Evolutionary conservation across 139 green algal species (phyloP).

Genomic region (Micromonas commoda): DNA sequence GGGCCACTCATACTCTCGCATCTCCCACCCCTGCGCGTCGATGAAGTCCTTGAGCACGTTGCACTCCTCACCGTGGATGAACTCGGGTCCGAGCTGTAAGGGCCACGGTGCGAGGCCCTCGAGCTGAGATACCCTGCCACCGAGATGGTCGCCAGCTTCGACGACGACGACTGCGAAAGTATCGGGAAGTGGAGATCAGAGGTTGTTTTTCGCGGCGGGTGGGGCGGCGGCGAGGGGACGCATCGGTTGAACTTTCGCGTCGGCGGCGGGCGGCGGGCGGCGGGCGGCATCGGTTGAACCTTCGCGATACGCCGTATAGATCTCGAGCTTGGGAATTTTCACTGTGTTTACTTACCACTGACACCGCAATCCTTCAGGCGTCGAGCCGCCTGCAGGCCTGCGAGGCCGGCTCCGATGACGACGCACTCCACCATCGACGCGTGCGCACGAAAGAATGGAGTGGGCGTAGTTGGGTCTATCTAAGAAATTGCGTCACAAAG

Average conservation of each 20-base stretch:
- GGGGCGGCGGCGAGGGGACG: not conserved
- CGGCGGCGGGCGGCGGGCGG: no score
- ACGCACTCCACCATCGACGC: no score
- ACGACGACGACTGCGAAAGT: constrained; percentile 64
- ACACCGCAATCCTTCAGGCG: no score
- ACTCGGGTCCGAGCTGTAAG: constrained; percentile 69
- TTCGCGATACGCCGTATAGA: no score
- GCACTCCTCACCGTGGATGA: constrained; percentile 65
- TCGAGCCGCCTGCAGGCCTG: no score
- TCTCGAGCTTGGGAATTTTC: no score
- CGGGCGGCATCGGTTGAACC: no score
- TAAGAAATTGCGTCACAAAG: no score
- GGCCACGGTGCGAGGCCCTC: constrained; percentile 64
- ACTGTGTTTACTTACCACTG: no score
- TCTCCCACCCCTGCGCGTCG: constrained; percentile 41
- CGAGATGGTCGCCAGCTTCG: constrained; percentile 53
- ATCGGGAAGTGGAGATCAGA: constrained; percentile 31
- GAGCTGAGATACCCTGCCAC: constrained; percentile 58
- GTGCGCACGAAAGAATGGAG: no score
- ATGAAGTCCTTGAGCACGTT: constrained; percentile 35
- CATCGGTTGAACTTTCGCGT: not conserved
- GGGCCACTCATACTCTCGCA: constrained; percentile 58
- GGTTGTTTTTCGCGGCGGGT: not conserved
- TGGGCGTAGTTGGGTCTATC: no score
- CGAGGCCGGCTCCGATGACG: no score